A percentile compares a stretch with the other conserved stretches of the same genome.
Evolutionary conservation across 441 rosid genomes (phyloP).

Genomic region (Erodium texanum): DNA sequence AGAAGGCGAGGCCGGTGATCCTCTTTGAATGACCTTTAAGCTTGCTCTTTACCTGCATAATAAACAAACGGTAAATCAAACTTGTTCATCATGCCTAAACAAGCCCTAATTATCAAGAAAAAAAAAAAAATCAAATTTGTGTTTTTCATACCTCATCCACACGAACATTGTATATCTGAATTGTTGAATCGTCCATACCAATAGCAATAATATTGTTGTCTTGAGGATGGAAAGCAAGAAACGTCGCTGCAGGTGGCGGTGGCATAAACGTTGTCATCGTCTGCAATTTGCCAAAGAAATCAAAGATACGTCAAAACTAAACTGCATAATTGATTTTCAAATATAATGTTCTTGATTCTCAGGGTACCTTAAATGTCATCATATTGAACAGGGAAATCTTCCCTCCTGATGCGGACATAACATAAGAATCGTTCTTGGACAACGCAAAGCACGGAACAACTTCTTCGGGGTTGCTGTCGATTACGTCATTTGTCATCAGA

Average conservation of each 20-base stretch:
- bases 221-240: constrained; percentile 86
- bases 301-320: constrained; percentile 10
- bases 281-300: constrained; percentile 32
- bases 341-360: background rate
- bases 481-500: constrained; percentile 64
- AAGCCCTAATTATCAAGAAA: background rate
- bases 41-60: constrained; percentile 75
- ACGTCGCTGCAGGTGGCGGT: constrained; percentile 80
- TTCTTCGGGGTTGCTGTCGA: constrained; percentile 61
- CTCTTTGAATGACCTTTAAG: constrained; percentile 91
- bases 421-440: constrained; percentile 83
- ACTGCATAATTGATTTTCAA: background rate
- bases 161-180: constrained; percentile 76
- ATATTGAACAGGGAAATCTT: constrained; percentile 77
- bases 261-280: constrained; percentile 82
- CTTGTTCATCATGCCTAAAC: background rate
- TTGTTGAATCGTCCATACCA: constrained; percentile 79
- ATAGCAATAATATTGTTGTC: constrained; percentile 79
- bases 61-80: constrained; percentile 8
- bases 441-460: constrained; percentile 79
- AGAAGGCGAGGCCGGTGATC: constrained; percentile 90
- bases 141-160: constrained; percentile 61
- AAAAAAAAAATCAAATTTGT: background rate
- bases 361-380: constrained; percentile 80
- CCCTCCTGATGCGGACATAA: constrained; percentile 89